phyloP scores from a whole-genome alignment of 2,329 filamentous ascomycete species.

The Dothistroma pini region DNA sequence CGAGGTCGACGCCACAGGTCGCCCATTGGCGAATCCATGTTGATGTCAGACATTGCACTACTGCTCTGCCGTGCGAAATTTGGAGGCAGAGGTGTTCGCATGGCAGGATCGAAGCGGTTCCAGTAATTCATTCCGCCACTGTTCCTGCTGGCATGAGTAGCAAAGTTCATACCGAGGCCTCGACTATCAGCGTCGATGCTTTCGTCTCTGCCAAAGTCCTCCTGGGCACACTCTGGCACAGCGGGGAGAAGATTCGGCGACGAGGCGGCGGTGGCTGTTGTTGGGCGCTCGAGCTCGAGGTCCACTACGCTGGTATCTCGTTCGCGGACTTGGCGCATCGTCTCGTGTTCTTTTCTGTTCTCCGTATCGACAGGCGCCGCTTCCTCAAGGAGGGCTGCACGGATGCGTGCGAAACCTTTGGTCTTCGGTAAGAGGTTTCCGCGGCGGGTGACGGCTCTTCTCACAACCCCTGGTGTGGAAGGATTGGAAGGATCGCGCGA shows the following conservation, averaged over 20 bases:
- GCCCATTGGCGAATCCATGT: constrained; percentile 63
- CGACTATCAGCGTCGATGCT: constrained; percentile 30
- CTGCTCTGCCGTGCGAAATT: constrained; percentile 56
- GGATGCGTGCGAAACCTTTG: constrained; percentile 89
- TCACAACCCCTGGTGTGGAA: constrained; percentile 68
- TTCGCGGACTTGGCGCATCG: constrained; percentile 91
- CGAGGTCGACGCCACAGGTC: constrained; percentile 30
- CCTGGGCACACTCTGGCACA: constrained; percentile 56
- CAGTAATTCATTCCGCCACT: constrained; percentile 72
- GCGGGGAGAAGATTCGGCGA: constrained; percentile 64
- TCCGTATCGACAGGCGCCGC: constrained; percentile 83
- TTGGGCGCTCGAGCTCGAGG: constrained; percentile 39
- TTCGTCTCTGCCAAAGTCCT: constrained; percentile 65
- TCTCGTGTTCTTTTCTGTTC: constrained; percentile 85
- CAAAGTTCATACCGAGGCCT: constrained; percentile 63
- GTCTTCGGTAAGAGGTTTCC: constrained; percentile 94
- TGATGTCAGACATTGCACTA: constrained; percentile 59
- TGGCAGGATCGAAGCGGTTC: constrained; percentile 70
- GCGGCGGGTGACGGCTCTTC: constrained; percentile 76
- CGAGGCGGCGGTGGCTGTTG: constrained; percentile 59
- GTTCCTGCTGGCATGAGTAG: constrained; percentile 68
- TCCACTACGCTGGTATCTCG: constrained; percentile 58
- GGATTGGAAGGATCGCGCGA: constrained; percentile 41
- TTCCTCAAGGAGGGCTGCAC: constrained; percentile 85
- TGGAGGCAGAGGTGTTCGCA: constrained; percentile 59